Evolutionary conservation across 768 basidiomycete genomes (phyloP).

Genomic region (Nidularia sp.): DNA sequence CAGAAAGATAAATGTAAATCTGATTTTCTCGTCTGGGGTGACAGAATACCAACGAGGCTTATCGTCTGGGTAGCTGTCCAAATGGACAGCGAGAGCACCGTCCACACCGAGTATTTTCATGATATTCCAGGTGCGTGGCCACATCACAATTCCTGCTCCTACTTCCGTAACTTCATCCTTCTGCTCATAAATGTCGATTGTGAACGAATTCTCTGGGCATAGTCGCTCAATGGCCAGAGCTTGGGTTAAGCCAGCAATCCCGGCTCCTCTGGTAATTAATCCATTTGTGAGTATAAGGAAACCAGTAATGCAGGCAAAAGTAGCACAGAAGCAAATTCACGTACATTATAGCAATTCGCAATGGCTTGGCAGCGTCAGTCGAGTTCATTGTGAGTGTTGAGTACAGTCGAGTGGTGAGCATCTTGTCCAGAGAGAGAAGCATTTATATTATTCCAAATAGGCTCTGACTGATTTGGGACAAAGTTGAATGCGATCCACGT

Average conservation of each 20-base stretch:
- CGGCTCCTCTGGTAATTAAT: not conserved
- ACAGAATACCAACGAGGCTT: not conserved
- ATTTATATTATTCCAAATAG: no score
- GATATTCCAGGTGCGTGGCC: slow-evolving; percentile 1
- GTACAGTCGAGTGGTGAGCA: not conserved
- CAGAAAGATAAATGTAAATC: not conserved
- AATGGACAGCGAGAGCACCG: not conserved
- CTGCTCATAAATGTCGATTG: not conserved
- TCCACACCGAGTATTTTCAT: not conserved
- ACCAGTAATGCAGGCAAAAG: no score
- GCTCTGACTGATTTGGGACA: no score
- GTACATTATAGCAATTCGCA: not conserved
- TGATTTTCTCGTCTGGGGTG: not conserved
- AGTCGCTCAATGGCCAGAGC: not conserved
- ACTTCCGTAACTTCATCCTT: not conserved
- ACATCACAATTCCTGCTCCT: slow-evolving; percentile 1
- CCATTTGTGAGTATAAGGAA: no score
- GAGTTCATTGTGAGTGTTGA: not conserved
- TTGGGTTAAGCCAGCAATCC: not conserved
- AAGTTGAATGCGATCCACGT: no score
- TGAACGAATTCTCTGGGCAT: not conserved
- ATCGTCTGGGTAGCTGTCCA: not conserved
- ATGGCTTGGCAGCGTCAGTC: not conserved
- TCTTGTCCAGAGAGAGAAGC: no score
- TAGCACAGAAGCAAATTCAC: not conserved